Base-by-base conservation (phyloP, 805 yeast species). In the Myxozyma sirexii region DNA sequence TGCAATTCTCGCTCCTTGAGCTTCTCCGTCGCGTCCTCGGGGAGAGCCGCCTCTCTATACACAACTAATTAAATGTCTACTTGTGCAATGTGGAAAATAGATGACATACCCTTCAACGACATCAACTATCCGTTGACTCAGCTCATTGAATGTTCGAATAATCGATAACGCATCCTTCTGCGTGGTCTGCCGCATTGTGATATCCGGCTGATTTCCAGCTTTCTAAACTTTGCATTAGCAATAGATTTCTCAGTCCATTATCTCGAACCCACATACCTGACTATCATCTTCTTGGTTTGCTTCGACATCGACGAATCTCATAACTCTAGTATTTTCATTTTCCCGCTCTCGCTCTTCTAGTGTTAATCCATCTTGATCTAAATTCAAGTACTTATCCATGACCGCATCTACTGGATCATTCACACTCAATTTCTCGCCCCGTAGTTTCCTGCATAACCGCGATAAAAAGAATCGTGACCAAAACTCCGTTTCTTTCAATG, bases 401-500 rank as follows among this genome's bases (percentile, higher is more conserved):
- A 91, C 80, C 3, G 85, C 81, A 73, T 94, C 98, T 54, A 94
- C 91, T 63, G 96, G 80, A 63, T 89, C 90, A 70, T 83, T 86
- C 1, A 82, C 74, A 68, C 85, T 84, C 54, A 90, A 82, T 65
- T 84, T 85, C 70, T 94, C 98, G 59, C 99, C 99, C 71, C 97
- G 81, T 35, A 94, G 77, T 68, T 91, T 83, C 66, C 97, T 80
- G 70, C 92, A 94, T 61, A 94, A 76, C 68, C 90, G 87, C 0
- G 97, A 91, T 68, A 90, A 86, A 79, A 94, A 94, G 69, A 94
- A 94, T 63, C 97, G 78, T 10, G 96, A 90, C 99, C 99, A 94
- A 68, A 94, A 94, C 70, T 88, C 96, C 43, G 93, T 92, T 71
- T 94, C 98, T 49, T 83, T 81, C 54, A 94, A 79, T 62, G 86